phyloP scores from a whole-genome alignment of 2,329 filamentous ascomycete species.

The Venturia carpophila region DNA sequence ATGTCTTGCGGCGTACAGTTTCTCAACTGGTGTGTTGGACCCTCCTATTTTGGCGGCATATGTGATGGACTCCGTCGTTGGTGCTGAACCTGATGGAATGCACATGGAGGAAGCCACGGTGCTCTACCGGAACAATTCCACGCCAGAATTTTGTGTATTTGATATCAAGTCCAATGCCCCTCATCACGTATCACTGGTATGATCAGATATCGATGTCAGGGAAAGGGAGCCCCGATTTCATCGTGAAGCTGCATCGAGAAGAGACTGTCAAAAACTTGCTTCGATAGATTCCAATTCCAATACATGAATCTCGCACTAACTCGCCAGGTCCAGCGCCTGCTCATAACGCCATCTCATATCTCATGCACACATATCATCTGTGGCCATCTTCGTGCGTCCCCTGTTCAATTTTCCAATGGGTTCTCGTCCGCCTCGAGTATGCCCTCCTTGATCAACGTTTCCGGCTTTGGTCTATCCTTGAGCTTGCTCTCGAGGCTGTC shows the following conservation, averaged over 20 bases:
- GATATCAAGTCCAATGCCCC: too few relatives aligned
- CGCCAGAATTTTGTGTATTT: too few relatives aligned
- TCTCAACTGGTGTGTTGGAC: too few relatives aligned
- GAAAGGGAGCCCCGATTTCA: neutral
- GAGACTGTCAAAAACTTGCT: neutral
- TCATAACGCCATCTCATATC: neutral
- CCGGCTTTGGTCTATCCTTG: constrained; percentile 65
- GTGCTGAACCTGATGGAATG: too few relatives aligned
- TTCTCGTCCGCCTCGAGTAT: constrained; percentile 50
- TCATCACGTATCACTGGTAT: too few relatives aligned
- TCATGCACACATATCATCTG: neutral
- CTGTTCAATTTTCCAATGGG: constrained; percentile 16
- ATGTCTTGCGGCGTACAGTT: too few relatives aligned
- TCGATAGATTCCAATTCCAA: neutral
- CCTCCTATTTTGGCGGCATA: too few relatives aligned
- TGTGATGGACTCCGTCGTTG: too few relatives aligned
- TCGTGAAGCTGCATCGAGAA: neutral
- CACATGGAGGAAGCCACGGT: too few relatives aligned
- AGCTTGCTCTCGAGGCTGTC: constrained; percentile 85
- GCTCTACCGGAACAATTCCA: too few relatives aligned
- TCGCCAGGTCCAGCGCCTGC: neutral
- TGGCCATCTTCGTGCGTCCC: neutral
- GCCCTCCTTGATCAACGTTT: constrained; percentile 68
- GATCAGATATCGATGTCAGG: too few relatives aligned
- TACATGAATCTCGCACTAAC: neutral